Percentiles rank a stretch among this genome's conserved stretches.
Evolutionary conservation across 129 eudicot species (phyloP).

Genomic region (Escallonia herrerae): DNA sequence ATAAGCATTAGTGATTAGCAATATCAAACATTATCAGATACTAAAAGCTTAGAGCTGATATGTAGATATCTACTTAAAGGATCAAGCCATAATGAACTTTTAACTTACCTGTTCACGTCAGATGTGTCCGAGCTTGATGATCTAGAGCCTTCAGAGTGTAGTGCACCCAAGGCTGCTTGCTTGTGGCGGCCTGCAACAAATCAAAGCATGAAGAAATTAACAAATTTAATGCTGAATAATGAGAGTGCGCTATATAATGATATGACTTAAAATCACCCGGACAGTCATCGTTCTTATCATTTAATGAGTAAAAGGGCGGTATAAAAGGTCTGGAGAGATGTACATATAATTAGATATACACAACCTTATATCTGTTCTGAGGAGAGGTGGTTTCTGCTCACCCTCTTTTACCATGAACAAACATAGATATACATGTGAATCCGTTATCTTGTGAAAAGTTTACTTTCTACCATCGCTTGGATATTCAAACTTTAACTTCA

Average conservation of each 20-base stretch:
- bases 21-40: too few species aligned
- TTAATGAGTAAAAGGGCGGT: too few species aligned
- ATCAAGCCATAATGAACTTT: neutral
- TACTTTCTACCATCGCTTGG: too few species aligned
- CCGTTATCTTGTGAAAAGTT: too few species aligned
- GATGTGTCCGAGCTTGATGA: constrained; percentile 1
- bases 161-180: neutral
- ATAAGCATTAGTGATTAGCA: neutral
- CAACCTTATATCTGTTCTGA: too few species aligned
- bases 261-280: neutral
- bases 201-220: neutral
- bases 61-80: neutral
- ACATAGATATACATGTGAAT: too few species aligned
- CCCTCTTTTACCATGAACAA: too few species aligned
- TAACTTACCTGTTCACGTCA: constrained; percentile 2
- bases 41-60: neutral
- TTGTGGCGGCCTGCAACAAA: neutral
- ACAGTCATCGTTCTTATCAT: neutral
- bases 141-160: neutral
- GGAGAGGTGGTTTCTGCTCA: too few species aligned
- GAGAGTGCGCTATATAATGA: neutral
- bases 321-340: neutral
- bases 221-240: neutral
- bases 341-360: too few species aligned
- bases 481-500: too few species aligned